Conservation (phyloP, 768 basidiomycete genomes). For the Tephrocybe sp. region DNA sequence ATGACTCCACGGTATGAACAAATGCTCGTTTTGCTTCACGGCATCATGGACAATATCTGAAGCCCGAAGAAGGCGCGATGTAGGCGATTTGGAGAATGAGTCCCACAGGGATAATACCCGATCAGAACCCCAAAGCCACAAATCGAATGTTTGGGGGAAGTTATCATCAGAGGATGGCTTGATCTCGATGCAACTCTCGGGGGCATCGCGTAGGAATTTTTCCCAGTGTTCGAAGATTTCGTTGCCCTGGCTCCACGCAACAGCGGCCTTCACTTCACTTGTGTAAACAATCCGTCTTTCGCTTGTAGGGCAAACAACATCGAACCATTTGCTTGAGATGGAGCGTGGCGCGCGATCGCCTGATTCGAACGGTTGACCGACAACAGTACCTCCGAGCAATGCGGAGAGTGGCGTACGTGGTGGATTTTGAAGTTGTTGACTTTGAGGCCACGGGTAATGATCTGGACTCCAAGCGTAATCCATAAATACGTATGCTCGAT, state of each 20-base stretch:
- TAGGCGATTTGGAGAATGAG: constrained; percentile 30
- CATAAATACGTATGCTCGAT: constrained; percentile 51
- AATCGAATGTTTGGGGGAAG: constrained; percentile 33
- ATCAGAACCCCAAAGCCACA: constrained; percentile 32
- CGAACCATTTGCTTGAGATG: constrained; percentile 41
- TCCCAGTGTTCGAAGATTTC: constrained; percentile 41
- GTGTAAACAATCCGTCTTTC: constrained; percentile 39
- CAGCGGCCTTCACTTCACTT: constrained; percentile 34
- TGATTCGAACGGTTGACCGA: constrained; percentile 39
- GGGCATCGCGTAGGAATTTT: constrained; percentile 34
- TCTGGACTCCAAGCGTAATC: constrained; percentile 42
- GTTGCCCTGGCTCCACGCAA: constrained; percentile 29
- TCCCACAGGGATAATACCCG: constrained; percentile 35
- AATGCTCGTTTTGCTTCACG: constrained; percentile 33
- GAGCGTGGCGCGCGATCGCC: constrained; percentile 43
- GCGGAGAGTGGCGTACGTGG: constrained; percentile 42
- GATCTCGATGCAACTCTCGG: constrained; percentile 45
- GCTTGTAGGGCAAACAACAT: constrained; percentile 41
- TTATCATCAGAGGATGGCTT: constrained; percentile 27
- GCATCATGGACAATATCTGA: constrained; percentile 34
- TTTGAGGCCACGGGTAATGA: constrained; percentile 41
- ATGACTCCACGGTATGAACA: constrained; percentile 28
- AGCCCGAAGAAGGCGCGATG: constrained; percentile 28
- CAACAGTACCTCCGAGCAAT: constrained; percentile 40
- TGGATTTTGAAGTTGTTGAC: constrained; percentile 22